Evolutionary conservation across 306 rosid species (phyloP).

Genomic region (Cicer judaicum): DNA sequence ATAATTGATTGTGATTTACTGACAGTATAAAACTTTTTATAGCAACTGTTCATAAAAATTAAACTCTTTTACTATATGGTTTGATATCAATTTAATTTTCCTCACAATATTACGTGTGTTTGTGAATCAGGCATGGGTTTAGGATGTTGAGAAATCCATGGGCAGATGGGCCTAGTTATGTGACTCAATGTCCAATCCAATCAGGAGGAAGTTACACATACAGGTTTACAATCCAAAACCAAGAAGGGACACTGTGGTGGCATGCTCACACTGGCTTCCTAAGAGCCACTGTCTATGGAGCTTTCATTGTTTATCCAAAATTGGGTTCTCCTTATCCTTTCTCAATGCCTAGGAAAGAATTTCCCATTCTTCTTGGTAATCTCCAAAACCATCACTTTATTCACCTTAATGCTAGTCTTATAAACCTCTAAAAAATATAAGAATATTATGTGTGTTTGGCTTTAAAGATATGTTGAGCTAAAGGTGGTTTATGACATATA

Average conservation of each 20-base stretch:
- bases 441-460: too few species aligned
- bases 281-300: slow-evolving; percentile 93
- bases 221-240: slow-evolving; percentile 76
- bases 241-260: slow-evolving; percentile 97
- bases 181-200: slow-evolving; percentile 89
- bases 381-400: slow-evolving; percentile 3
- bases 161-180: slow-evolving; percentile 93
- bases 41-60: too few species aligned
- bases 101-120: slow-evolving; percentile 29
- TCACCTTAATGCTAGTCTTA: not conserved
- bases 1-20: too few species aligned
- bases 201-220: slow-evolving; percentile 93
- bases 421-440: not conserved
- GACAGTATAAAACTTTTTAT: too few species aligned
- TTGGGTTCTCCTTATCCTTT: slow-evolving; percentile 79
- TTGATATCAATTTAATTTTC: slow-evolving; percentile 19
- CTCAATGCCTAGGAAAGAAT: slow-evolving; percentile 70
- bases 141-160: slow-evolving; percentile 87
- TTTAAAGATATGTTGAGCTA: too few species aligned
- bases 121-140: slow-evolving; percentile 78
- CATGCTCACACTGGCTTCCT: slow-evolving; percentile 91
- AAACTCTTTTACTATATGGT: not conserved
- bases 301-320: slow-evolving; percentile 75
- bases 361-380: slow-evolving; percentile 77
- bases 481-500: too few species aligned